Evolutionary conservation across 192 early-diverging fungal species (phyloP).

Genomic region (Coemansia interrupta): DNA sequence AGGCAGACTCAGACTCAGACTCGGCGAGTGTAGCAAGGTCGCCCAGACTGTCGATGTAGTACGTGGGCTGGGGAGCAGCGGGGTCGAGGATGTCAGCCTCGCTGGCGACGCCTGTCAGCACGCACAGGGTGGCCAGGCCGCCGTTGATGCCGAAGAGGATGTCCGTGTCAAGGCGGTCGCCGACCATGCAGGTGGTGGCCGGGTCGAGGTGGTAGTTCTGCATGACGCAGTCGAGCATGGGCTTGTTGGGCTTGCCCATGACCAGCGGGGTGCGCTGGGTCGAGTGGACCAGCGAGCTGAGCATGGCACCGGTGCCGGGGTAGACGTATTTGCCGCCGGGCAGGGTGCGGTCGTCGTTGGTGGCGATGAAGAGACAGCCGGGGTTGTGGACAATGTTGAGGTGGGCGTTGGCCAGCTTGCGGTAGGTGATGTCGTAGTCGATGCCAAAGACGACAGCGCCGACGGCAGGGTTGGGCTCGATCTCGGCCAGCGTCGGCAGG

Average conservation of each 20-base stretch:
- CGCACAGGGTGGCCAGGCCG: conserved; percentile 81
- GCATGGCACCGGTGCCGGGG: conserved; percentile 81
- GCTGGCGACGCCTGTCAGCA: conserved; percentile 74
- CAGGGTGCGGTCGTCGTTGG: conserved; percentile 89
- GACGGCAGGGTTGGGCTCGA: conserved; percentile 64
- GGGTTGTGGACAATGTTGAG: conserved; percentile 70
- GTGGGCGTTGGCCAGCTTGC: conserved; percentile 88
- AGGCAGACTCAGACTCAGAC: background rate
- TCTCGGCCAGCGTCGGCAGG: conserved; percentile 54
- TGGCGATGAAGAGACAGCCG: conserved; percentile 81
- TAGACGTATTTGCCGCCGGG: conserved; percentile 72
- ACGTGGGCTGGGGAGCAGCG: conserved; percentile 32
- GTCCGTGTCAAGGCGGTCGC: conserved; percentile 94
- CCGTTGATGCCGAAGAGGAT: conserved; percentile 89
- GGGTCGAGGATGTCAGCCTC: conserved; percentile 26
- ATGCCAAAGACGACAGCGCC: conserved; percentile 93
- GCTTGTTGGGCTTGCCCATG: conserved; percentile 89
- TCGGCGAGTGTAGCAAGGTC: conserved; percentile 20
- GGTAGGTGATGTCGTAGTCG: conserved; percentile 88
- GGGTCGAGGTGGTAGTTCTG: conserved; percentile 78
- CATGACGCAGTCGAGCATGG: conserved; percentile 91
- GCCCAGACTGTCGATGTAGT: conserved; percentile 40
- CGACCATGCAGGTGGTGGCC: conserved; percentile 88
- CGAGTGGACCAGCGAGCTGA: conserved; percentile 69
- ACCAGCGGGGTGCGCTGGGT: conserved; percentile 76